Percentiles rank a stretch among this genome's conserved stretches.
These are phyloP conservation scores for Saccharomyces hybrid DNA, from an alignment of 1,139 yeast genomes.

Conservation along the genomic window DNA sequence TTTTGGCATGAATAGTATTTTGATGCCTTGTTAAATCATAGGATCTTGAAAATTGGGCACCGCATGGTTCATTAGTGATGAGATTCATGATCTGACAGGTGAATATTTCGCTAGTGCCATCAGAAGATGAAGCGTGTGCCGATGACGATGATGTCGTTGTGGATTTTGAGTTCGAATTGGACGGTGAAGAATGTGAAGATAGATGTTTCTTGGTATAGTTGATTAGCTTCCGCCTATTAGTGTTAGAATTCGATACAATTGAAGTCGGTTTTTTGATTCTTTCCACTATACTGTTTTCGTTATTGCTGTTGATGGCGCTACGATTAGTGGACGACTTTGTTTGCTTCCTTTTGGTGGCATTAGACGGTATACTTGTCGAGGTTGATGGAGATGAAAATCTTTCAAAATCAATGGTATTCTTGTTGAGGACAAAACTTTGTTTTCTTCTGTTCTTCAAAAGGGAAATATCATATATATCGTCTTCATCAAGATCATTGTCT, in stretches of 20 bases:
- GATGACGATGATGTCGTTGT: not conserved
- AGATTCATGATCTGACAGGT: conserved; percentile 59
- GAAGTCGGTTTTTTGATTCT: not conserved
- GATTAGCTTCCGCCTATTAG: not conserved
- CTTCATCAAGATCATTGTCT: conserved; percentile 13
- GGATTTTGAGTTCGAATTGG: not conserved
- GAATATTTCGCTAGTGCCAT: conserved; percentile 36
- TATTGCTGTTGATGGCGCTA: conserved; percentile 16
- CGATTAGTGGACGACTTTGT: not conserved
- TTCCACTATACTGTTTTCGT: conserved; percentile 19
- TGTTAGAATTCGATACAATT: not conserved
- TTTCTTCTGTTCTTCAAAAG: conserved; percentile 18
- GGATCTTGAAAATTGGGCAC: conserved; percentile 83
- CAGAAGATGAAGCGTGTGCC: not conserved
- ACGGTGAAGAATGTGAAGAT: not conserved
- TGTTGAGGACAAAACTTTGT: conserved; percentile 17
- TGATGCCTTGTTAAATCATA: conserved; percentile 93
- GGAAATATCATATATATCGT: conserved; percentile 23
- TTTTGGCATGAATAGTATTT: conserved; percentile 89
- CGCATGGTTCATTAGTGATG: conserved; percentile 54
- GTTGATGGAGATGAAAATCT: conserved; percentile 8
- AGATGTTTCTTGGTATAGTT: not conserved
- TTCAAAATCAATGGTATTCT: not conserved
- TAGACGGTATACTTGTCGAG: conserved; percentile 3
- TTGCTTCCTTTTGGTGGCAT: conserved; percentile 4